A percentile compares a stretch with the other conserved stretches of the same genome.
These are phyloP conservation scores for Eutypella sp. DNA, from an alignment of 2,329 filamentous ascomycete species.

Conservation along the genomic window DNA sequence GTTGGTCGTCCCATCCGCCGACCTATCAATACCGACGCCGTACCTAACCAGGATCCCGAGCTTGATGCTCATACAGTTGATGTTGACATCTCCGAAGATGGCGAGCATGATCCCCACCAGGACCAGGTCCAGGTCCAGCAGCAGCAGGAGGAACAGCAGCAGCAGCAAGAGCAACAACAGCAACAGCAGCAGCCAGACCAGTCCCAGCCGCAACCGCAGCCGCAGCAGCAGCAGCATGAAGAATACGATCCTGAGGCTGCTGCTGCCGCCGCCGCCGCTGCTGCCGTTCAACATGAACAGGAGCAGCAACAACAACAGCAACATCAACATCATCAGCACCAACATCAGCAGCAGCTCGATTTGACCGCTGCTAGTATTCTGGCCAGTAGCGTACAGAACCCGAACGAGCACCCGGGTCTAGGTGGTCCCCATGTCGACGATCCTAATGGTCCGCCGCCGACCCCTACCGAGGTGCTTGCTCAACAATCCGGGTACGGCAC, in stretches of 20 bases:
- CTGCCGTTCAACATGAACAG: conserved; percentile 25
- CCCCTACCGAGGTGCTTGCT: conserved; percentile 42
- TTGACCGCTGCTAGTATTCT: conserved; percentile 26
- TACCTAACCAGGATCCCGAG: conserved; percentile 29
- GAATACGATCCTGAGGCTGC: conserved; percentile 24
- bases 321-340: conserved; percentile 24
- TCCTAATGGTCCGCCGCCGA: conserved; percentile 19
- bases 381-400: conserved; percentile 24
- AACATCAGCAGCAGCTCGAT: conserved; percentile 25
- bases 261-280: conserved; percentile 29
- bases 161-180: no score
- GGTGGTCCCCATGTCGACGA: conserved; percentile 18
- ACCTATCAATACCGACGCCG: conserved; percentile 22
- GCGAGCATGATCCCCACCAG: conserved; percentile 16
- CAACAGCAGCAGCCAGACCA: no score
- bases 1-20: conserved; percentile 26
- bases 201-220: no score
- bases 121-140: conserved; percentile 14
- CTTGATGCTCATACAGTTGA: conserved; percentile 22
- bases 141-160: conserved; percentile 16
- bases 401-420: conserved; percentile 25
- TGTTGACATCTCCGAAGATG: conserved; percentile 17
- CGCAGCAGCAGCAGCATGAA: conserved; percentile 16
- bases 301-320: conserved; percentile 2
- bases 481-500: conserved; percentile 40